Evolutionary conservation across 2,329 filamentous ascomycete genomes (phyloP).

Genomic region (Beauveria australis): DNA sequence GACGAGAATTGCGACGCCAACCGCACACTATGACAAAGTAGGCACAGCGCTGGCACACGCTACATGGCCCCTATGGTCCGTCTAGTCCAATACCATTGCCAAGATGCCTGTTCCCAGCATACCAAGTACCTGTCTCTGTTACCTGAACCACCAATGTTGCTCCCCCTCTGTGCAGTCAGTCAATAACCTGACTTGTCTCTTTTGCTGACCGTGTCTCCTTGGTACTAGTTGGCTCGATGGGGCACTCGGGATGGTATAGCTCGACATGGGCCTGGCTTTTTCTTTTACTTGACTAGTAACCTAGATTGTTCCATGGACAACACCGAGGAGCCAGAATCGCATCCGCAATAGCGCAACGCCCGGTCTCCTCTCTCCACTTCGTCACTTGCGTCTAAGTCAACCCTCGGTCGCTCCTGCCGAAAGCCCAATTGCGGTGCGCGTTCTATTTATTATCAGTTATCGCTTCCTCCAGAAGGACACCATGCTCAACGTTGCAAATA

Average conservation of each 20-base stretch:
- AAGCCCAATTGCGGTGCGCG: neutral
- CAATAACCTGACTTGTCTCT: neutral
- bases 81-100: constrained; percentile 1
- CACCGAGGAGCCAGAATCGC: neutral
- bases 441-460: constrained; percentile 2
- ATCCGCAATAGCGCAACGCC: constrained; percentile 6
- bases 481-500: neutral
- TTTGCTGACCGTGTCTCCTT: neutral
- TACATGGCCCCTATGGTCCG: neutral
- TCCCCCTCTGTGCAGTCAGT: neutral
- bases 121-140: neutral
- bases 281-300: neutral
- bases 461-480: neutral
- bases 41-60: constrained; percentile 1
- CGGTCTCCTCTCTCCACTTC: neutral
- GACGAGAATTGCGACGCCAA: constrained; percentile 1
- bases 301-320: neutral
- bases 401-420: constrained; percentile 5
- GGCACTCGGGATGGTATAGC: neutral
- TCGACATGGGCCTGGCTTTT: neutral
- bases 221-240: neutral
- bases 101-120: neutral
- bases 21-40: constrained; percentile 6
- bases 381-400: constrained; percentile 1
- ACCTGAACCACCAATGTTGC: neutral